Evolutionary conservation across 805 yeast species (phyloP), one percentile per base, ranked within the genome.

Genomic region (Metschnikowia chrysomelidarum): DNA sequence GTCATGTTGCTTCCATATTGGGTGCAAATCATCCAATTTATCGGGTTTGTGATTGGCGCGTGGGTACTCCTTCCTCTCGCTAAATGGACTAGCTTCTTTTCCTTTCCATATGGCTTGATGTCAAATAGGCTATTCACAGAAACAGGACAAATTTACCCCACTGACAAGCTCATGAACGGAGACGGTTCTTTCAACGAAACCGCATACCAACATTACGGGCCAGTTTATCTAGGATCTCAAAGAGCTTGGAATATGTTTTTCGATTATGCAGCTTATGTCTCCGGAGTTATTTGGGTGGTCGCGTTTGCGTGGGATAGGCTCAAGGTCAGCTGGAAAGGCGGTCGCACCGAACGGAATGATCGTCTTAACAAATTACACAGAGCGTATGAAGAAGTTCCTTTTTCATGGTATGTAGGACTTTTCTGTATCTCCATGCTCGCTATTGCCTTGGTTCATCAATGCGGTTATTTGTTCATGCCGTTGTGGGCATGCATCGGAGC

Each of bases 1-100:
- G 73, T 73, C 27, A 67, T 73, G 76, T 46, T 73, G 44, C 61
- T 62, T 31, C 78, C 78, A 1, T 73, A 72, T 48, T 72, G 76
- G 77, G 68, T 75, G 12, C 74, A 69, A 34, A 67, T 66, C 12
- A 59, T 73, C 28, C 73, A 72, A 44, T 73, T 73, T 47, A 40
- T 57, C 6, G 78, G 72, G 1, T 73, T 71, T 57, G 66, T 58
- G 0, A 11, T 62, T 12, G 63, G 71, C n/a, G 73, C 76, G 15
- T 73, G 78, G 78, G 44, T 67, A 2, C 47, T 70, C 29, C 57
- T 73, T 21, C 79, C 79, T 0, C 47, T 67, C 18, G 73, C 62
- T 11, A 71, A 72, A 39, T 73, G 74, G 70, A 67, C 53, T n/a
- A 48, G 43, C 42, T 38, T 58, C 29, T 60, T 47, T 11, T 30